These are phyloP conservation scores for Puya raimondii DNA, from an alignment of 176 grass and related monocot genomes.

Conservation along the genomic window DNA sequence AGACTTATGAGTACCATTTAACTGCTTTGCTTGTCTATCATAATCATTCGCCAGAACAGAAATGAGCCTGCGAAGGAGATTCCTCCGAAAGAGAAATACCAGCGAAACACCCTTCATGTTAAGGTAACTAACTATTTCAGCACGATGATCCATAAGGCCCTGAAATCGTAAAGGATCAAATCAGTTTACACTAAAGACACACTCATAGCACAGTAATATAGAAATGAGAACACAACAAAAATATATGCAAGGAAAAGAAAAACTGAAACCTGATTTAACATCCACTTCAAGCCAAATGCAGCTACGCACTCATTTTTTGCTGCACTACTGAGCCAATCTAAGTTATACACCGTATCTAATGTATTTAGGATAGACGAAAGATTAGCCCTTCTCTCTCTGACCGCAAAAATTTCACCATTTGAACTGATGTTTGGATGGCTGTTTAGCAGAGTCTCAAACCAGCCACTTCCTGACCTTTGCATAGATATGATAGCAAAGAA, in stretches of 20 bases:
- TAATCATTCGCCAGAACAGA: slow-evolving; percentile 87
- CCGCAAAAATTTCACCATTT: slow-evolving; percentile 80
- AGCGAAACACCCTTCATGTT: slow-evolving; percentile 74
- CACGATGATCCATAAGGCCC: slow-evolving; percentile 61
- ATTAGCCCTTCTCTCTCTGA: slow-evolving; percentile 46
- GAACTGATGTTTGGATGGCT: slow-evolving; percentile 94
- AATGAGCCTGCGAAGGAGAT: slow-evolving; percentile 67
- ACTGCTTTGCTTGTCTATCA: slow-evolving; percentile 77
- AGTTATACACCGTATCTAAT: slow-evolving; percentile 62
- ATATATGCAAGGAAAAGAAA: background rate
- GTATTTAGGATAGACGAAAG: slow-evolving; percentile 53
- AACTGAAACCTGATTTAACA: slow-evolving; percentile 79
- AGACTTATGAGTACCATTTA: slow-evolving; percentile 96
- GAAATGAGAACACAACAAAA: background rate
- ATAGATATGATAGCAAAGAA: slow-evolving; percentile 85
- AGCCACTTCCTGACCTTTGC: slow-evolving; percentile 95
- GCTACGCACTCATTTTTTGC: slow-evolving; percentile 82
- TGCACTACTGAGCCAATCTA: slow-evolving; percentile 80
- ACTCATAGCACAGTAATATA: background rate
- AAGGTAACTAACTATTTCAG: slow-evolving; percentile 68
- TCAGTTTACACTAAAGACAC: background rate
- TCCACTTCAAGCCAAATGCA: slow-evolving; percentile 95
- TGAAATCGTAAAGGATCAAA: slow-evolving; percentile 29
- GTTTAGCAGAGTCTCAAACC: slow-evolving; percentile 96
- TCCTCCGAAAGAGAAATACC: slow-evolving; percentile 88